Evolutionary conservation across 1,139 yeast species (phyloP), one percentile per base, ranked within the genome.

Genomic region (Saccharomycopsis hybrid): DNA sequence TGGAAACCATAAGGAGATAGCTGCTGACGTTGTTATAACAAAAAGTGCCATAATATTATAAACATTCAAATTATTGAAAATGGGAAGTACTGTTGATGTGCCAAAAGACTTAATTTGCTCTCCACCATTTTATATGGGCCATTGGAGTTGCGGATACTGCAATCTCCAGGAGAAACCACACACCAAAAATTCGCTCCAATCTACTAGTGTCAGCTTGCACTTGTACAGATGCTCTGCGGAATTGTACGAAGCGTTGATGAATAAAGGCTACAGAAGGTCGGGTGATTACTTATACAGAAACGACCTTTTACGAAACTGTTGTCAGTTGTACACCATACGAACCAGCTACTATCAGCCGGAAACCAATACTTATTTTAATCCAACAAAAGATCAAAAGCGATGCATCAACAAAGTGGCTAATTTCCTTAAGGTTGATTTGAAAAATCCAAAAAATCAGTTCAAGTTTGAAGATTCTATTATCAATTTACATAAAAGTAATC

Each of bases 251-350:
- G 62, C 61, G 35, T 62, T 85, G 56, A 77, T 89, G 55, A 82
- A 86, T 58, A 68, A 72, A 57, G 95, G 95, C 1, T 88, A 77
- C 62, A 77, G 96, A 62, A 68, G 97, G 47, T 83, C 94, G 33
- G 97, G 97, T 0, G 62, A 64, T 1, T 85, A 79, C 57, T 58
- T 87, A 4, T 89, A 89, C 62, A 84, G 82, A 60, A 81, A 86
- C 0, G 96, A 90, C 62, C 65, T 80, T 55, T 62, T 83, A 35
- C 65, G 88, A 36, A 78, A 78, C 41, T 90, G 97, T 61, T 90
- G 97, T 60, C 74, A 92, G n/a, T 73, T 81, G 62, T 87, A 80
- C 61, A 85, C 96, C 0, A 86, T 89, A 31, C 65, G 97, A 48
- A 80, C 95, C 0, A 72, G 69, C 40, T 36, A 60, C 35, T 11